Percentiles rank a stretch among this genome's conserved stretches.
phyloP scores from a whole-genome alignment of 305 asterid genomes.

The Fraxinus ornus region DNA sequence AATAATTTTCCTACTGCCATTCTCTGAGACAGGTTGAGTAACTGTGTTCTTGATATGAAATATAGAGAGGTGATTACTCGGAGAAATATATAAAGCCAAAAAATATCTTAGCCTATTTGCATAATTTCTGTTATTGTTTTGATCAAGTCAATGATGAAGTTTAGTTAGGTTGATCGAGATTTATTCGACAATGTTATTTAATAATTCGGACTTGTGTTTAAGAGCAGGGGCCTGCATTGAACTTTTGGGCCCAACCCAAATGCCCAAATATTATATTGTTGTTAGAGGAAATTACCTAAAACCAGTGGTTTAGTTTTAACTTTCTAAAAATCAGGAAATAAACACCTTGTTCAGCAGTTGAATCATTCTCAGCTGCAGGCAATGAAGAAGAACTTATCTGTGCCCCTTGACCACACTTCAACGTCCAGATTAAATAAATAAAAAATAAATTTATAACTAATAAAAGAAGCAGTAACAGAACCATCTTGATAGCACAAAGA shows the following conservation, averaged over 20 bases:
- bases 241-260: no score
- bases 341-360: no score
- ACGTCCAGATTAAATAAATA: no score
- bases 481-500: background rate
- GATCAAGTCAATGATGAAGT: background rate
- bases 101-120: background rate
- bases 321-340: no score
- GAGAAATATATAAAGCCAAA: background rate
- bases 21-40: background rate
- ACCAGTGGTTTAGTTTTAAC: no score
- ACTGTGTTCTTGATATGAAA: background rate
- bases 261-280: no score
- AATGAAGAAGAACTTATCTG: no score
- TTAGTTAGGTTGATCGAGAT: background rate
- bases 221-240: background rate
- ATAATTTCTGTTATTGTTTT: background rate
- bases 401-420: no score
- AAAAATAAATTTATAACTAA: background rate
- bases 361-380: no score
- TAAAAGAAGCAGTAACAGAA: background rate
- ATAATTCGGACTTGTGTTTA: background rate
- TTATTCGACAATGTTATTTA: background rate
- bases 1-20: conserved; percentile 10
- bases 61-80: background rate
- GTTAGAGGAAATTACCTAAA: no score